Percentiles rank a stretch among this genome's conserved stretches.
Conservation (phyloP, 768 basidiomycete genomes). For the Atractiella rhizophila region DNA sequence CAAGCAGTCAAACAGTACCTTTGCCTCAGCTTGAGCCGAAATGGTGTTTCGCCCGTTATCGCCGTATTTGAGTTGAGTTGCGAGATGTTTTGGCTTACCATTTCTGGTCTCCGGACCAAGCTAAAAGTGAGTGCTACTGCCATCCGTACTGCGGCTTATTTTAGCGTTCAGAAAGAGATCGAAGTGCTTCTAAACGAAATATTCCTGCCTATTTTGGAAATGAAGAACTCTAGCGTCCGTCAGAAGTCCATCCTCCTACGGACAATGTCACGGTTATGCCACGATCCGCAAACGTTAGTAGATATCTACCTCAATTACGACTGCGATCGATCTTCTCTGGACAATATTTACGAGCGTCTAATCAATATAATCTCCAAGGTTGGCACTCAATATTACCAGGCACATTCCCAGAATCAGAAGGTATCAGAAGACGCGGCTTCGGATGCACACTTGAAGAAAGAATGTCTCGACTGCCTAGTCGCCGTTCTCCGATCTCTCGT, state of each 20-base stretch:
- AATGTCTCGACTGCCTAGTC: conserved; percentile 83
- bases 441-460: conserved; percentile 60
- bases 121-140: conserved; percentile 43
- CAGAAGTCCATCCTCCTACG: conserved; percentile 80
- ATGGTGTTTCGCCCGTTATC: conserved; percentile 78
- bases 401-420: no score
- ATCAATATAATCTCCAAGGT: conserved; percentile 94
- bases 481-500: conserved; percentile 70
- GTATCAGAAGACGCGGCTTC: conserved; percentile 16
- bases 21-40: conserved; percentile 70
- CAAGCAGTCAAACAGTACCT: conserved; percentile 92
- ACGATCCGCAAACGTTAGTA: conserved; percentile 90
- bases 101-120: conserved; percentile 81
- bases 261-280: conserved; percentile 58
- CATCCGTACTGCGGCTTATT: neutral
- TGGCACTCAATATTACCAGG: conserved; percentile 32
- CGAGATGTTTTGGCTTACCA: conserved; percentile 90
- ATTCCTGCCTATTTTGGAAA: conserved; percentile 91
- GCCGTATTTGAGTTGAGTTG: conserved; percentile 96
- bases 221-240: conserved; percentile 81
- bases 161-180: conserved; percentile 62
- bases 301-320: conserved; percentile 99
- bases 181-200: conserved; percentile 96
- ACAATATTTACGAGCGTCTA: conserved; percentile 94
- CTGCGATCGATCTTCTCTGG: conserved; percentile 75